Conservation (phyloP, 2,329 filamentous ascomycete genomes). For the Aureobasidium sp. region DNA sequence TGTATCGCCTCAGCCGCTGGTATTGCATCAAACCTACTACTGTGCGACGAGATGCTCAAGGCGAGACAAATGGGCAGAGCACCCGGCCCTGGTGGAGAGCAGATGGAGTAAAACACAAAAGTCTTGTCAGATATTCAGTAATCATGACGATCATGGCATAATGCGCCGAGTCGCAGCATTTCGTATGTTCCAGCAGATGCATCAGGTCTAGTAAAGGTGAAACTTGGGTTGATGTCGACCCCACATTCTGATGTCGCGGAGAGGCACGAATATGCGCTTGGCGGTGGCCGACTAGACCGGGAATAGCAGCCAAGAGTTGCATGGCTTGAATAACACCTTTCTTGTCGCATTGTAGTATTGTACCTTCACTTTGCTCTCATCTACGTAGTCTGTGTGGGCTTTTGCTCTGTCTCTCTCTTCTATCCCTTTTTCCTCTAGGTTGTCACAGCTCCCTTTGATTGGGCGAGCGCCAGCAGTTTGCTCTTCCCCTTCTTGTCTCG, state of each 20-base stretch:
- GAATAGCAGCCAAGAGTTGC: constrained; percentile 6
- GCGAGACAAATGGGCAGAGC: constrained; percentile 71
- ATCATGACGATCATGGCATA: constrained; percentile 9
- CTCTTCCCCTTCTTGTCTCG: not conserved
- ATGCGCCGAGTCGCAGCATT: constrained; percentile 1
- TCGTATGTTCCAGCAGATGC: not conserved
- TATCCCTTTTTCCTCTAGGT: not conserved
- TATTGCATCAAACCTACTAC: constrained; percentile 87
- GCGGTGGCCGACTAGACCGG: not conserved
- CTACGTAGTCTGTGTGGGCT: not conserved
- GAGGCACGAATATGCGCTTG: not conserved
- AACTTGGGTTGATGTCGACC: not conserved
- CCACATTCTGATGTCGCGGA: not conserved
- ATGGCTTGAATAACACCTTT: not conserved
- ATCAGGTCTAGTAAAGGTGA: not conserved
- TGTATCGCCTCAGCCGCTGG: constrained; percentile 88
- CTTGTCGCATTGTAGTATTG: not conserved
- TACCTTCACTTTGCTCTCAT: not conserved
- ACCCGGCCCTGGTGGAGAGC: constrained; percentile 12
- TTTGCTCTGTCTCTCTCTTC: not conserved
- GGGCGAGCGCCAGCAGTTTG: not conserved
- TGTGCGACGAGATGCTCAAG: constrained; percentile 97
- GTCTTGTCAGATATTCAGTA: constrained; percentile 3
- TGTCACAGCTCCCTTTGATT: not conserved
- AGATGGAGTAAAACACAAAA: constrained; percentile 7